Evolutionary conservation across 768 basidiomycete genomes (phyloP).

Genomic region (Coprinopsis marcescibilis): DNA sequence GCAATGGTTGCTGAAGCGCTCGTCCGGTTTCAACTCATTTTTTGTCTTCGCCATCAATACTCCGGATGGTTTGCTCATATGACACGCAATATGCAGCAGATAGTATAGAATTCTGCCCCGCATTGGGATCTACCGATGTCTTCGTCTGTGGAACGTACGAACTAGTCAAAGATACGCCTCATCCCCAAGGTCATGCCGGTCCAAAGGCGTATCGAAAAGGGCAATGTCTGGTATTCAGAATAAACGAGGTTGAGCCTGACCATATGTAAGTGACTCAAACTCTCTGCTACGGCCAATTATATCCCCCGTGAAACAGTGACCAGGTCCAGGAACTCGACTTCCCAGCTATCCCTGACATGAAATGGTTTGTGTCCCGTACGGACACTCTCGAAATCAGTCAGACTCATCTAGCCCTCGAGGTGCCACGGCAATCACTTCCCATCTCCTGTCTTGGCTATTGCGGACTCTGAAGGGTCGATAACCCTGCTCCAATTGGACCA

Average conservation of each 20-base stretch:
- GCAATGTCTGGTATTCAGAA: constrained; percentile 65
- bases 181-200: constrained; percentile 13
- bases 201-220: constrained; percentile 49
- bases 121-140: constrained; percentile 48
- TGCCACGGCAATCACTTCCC: constrained; percentile 44
- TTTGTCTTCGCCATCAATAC: not conserved
- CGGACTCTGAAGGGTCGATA: constrained; percentile 81
- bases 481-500: constrained; percentile 53
- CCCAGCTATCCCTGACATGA: constrained; percentile 88
- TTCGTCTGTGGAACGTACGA: constrained; percentile 93
- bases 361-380: too few relatives aligned
- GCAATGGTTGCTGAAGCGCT: too few relatives aligned
- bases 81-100: constrained; percentile 87
- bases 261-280: constrained; percentile 27
- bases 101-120: constrained; percentile 87
- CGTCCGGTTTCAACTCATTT: not conserved
- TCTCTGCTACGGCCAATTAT: not conserved
- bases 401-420: too few relatives aligned
- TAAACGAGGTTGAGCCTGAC: constrained; percentile 24
- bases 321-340: constrained; percentile 65
- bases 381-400: too few relatives aligned
- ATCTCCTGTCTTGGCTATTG: constrained; percentile 58
- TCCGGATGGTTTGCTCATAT: constrained; percentile 13
- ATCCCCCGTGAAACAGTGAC: constrained; percentile 27
- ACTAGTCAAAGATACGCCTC: constrained; percentile 39